Evolutionary conservation across 2,329 filamentous ascomycete genomes (phyloP).

Genomic region (Aspergillus spinulosporus): DNA sequence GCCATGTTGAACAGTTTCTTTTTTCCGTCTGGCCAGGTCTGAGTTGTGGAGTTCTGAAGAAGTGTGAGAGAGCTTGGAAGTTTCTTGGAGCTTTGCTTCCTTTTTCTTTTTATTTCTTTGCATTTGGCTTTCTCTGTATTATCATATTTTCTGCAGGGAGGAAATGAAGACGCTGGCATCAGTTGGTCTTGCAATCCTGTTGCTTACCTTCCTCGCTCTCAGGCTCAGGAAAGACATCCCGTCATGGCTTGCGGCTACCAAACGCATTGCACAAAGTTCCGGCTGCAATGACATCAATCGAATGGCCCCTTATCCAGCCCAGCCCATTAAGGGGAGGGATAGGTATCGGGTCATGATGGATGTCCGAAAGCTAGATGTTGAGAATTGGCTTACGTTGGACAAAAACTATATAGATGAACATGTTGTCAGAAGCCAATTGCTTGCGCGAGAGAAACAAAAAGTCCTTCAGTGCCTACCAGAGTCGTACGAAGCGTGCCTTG

Average conservation of each 20-base stretch:
- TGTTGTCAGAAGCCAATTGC: conserved; percentile 43
- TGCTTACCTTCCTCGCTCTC: conserved; percentile 31
- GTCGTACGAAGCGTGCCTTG: conserved; percentile 48
- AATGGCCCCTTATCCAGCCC: conserved; percentile 40
- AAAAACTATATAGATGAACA: conserved; percentile 49
- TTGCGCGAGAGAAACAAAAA: conserved; percentile 40
- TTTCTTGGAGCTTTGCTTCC: conserved; percentile 15
- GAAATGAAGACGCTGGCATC: conserved; percentile 38
- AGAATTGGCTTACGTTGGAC: conserved; percentile 53
- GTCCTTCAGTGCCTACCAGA: conserved; percentile 50
- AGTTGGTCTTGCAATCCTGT: conserved; percentile 30
- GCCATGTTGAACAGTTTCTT: conserved; percentile 20
- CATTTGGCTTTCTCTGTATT: conserved; percentile 8
- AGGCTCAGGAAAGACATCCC: conserved; percentile 26
- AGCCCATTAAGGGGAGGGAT: conserved; percentile 41
- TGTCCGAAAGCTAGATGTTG: conserved; percentile 45
- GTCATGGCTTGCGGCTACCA: conserved; percentile 12
- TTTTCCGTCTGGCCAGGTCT: conserved; percentile 16
- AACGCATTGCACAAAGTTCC: conserved; percentile 13
- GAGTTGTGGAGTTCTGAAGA: conserved; percentile 19
- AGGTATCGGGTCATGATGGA: conserved; percentile 51
- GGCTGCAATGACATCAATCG: conserved; percentile 33
- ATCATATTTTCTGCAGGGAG: conserved; percentile 16
- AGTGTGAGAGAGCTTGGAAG: conserved; percentile 16
- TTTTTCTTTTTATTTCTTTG: conserved; percentile 13